Evolutionary conservation across 345 rosid genomes (phyloP).

Genomic region (Raphanus raphanistrum): DNA sequence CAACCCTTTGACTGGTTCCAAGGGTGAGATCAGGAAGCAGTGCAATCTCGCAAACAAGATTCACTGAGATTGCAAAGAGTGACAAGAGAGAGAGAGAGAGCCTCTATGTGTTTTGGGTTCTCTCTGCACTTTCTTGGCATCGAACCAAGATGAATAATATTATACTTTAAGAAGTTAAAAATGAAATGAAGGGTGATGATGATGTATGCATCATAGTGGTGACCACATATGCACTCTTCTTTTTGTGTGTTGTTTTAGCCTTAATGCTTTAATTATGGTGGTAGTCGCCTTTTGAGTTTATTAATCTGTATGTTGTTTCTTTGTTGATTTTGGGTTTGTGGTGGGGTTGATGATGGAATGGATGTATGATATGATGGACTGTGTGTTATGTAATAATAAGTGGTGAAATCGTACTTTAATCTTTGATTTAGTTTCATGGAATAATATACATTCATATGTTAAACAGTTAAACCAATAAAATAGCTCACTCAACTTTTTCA

Average conservation of each 20-base stretch:
- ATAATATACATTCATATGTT: background rate
- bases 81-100: conserved; percentile 1
- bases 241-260: conserved; percentile 29
- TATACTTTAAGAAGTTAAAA: conserved; percentile 18
- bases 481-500: background rate
- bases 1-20: conserved; percentile 82
- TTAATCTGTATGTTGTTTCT: conserved; percentile 32
- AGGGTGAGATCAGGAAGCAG: conserved; percentile 94
- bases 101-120: conserved; percentile 30
- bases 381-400: conserved; percentile 16
- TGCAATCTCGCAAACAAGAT: conserved; percentile 86
- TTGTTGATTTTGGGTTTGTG: conserved; percentile 24
- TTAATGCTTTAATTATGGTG: conserved; percentile 36
- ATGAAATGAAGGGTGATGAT: conserved; percentile 30
- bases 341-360: conserved; percentile 19
- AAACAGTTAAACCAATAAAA: background rate
- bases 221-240: conserved; percentile 28
- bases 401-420: conserved; percentile 1
- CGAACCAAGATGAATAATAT: conserved; percentile 24
- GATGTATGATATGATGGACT: conserved; percentile 35
- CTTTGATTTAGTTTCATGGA: conserved; percentile 4
- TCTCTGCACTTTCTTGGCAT: conserved; percentile 25
- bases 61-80: conserved; percentile 44
- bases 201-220: conserved; percentile 38
- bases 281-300: conserved; percentile 24